A percentile compares a stretch with the other conserved stretches of the same genome.
phyloP scores from a whole-genome alignment of 441 rosid genomes.

The Croton laevigatus region DNA sequence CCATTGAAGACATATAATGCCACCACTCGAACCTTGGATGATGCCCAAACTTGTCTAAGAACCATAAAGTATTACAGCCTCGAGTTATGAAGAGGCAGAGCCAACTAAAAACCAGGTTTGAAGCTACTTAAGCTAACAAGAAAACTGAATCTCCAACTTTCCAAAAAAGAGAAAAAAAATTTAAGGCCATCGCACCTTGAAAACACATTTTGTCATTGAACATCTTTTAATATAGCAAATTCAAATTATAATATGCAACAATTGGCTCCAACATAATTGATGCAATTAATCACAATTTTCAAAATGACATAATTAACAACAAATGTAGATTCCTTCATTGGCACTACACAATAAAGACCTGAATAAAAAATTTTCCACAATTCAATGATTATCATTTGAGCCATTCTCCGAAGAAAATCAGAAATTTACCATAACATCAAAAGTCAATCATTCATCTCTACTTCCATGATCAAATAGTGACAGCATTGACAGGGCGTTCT shows the following conservation, averaged over 20 bases:
- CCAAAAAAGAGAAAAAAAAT: too few relatives aligned
- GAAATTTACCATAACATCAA: not conserved
- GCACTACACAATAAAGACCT: not conserved
- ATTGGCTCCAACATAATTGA: not conserved
- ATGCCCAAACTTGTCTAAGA: not conserved
- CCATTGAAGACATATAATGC: not conserved
- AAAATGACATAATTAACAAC: not conserved
- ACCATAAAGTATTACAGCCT: not conserved
- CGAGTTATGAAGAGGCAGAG: not conserved
- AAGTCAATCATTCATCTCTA: conserved; percentile 9
- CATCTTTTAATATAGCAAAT: not conserved
- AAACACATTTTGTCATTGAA: not conserved
- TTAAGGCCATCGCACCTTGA: not conserved
- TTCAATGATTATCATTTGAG: not conserved
- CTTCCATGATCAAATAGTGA: conserved; percentile 81
- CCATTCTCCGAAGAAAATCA: not conserved
- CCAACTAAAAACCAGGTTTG: not conserved
- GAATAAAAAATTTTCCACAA: not conserved
- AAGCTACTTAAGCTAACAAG: too few relatives aligned
- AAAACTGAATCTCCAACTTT: not conserved
- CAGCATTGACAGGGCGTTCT: conserved; percentile 85
- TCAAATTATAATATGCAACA: not conserved
- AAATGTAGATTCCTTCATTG: not conserved
- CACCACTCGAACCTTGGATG: not conserved
- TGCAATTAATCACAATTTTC: not conserved